These are phyloP conservation scores for Simplicillium aogashimaense DNA, from an alignment of 2,329 filamentous ascomycete species.

Conservation along the genomic window DNA sequence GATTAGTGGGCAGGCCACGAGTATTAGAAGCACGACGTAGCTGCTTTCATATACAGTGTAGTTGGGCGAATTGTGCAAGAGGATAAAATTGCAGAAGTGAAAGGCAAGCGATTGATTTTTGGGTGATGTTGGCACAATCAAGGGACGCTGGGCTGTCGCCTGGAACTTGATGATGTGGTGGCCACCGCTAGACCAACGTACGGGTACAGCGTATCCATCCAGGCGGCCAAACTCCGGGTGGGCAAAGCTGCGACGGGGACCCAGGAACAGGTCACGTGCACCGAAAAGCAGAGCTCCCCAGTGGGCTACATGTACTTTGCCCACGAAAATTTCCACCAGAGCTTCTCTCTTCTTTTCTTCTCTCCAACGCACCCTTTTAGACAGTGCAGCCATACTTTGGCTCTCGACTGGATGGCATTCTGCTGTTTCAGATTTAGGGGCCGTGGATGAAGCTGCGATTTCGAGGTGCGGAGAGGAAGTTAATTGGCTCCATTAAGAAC, in stretches of 20 bases:
- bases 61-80: no score
- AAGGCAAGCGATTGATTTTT: no score
- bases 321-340: conserved; percentile 1
- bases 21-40: no score
- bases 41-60: no score
- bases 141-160: conserved; percentile 1
- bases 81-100: conserved; percentile 10
- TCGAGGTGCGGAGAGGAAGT: conserved; percentile 44
- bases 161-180: conserved; percentile 2
- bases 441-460: conserved; percentile 57
- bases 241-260: no score
- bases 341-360: conserved; percentile 25
- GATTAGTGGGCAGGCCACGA: conserved; percentile 9
- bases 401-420: conserved; percentile 55
- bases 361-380: conserved; percentile 63
- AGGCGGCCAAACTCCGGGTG: conserved; percentile 2
- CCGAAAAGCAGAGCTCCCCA: no score
- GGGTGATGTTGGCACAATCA: background rate
- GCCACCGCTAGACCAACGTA: conserved; percentile 3
- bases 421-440: conserved; percentile 49
- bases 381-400: conserved; percentile 72
- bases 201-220: conserved; percentile 1
- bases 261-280: no score
- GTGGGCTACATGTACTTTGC: no score
- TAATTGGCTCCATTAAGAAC: conserved; percentile 46